Base-by-base conservation (phyloP, 768 basidiomycete genomes). In the Hericium coralloides region DNA sequence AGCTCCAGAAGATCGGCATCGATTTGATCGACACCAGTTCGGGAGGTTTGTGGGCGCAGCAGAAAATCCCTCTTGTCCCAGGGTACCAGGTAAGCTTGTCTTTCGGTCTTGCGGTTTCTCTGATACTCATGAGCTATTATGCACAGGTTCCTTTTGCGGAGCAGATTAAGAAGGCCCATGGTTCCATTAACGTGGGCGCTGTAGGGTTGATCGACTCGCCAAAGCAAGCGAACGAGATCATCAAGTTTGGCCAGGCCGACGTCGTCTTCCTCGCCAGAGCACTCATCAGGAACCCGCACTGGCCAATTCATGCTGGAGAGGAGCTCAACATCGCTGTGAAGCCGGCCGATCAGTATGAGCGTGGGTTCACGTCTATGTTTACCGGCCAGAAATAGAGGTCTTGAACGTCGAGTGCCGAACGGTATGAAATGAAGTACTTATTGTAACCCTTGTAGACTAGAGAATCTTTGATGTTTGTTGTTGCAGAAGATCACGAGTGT, bases 201-300 rank as follows among this genome's bases (percentile, higher is more conserved):
- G 91, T 92, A 18, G 91, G 91, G 0, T 67, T 88, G 52, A 88
- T 94, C 65, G 85, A 82, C 0, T 75, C 81, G 10, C 78, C 86
- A 2, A 58, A 72, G 17, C 77, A 83, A 64, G 80, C 80, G 25
- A 66, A 92, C 65, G 73, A 77, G 7, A 81, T 84, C 66, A 67
- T 92, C n/a, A 73, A 80, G 60, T 70, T 79, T 2, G 84, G 82
- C 31, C 78, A 87, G 63, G 80, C 85, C 3, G 88, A 92, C 64
- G 79, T 86, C 2, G 73, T 89, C 18, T 78, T 81, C 57, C 69
- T 89, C 25, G 89, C 84, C 3, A 74, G 90, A 51, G 84, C 85
- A 63, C 70, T 90, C 8, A 63, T 91, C 56, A 72, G 85, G 45
- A 76, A 81, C 62, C 83, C 84, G 17, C 82, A 87, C 64, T 89